Percentiles rank a stretch among this genome's conserved stretches.
These are phyloP conservation scores for Actinidia arguta DNA, from an alignment of 179 eudicot genomes.

Conservation along the genomic window DNA sequence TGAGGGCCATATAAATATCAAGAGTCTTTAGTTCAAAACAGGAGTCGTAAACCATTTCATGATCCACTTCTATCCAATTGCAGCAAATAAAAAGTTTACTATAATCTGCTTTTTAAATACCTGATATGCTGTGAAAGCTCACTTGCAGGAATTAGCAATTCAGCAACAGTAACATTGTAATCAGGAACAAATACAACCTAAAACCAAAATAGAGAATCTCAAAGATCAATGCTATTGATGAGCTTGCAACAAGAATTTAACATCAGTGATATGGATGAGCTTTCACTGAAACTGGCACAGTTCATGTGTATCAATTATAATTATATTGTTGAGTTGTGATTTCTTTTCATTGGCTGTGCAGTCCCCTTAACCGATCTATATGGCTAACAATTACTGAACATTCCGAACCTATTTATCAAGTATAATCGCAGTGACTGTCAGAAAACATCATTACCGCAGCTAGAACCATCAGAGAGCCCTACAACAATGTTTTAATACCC, in stretches of 20 bases:
- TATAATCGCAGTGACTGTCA: not conserved
- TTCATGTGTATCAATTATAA: no score
- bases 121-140: conserved; percentile 98
- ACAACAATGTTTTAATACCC: not conserved
- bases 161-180: conserved; percentile 97
- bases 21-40: not conserved
- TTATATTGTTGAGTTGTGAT: not conserved
- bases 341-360: not conserved
- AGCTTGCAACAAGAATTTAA: conserved; percentile 11
- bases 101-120: conserved; percentile 34
- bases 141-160: conserved; percentile 89
- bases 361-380: not conserved
- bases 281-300: not conserved
- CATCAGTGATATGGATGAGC: not conserved
- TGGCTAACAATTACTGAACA: not conserved
- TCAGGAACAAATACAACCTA: conserved; percentile 96
- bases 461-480: not conserved
- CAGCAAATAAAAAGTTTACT: not conserved
- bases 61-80: not conserved
- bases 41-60: not conserved
- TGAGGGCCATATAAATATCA: not conserved
- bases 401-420: not conserved
- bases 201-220: conserved; percentile 19
- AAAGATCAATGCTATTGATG: not conserved
- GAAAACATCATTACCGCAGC: not conserved